Evolutionary conservation across 305 asterid genomes (phyloP).

Genomic region (Ajuga reptans): DNA sequence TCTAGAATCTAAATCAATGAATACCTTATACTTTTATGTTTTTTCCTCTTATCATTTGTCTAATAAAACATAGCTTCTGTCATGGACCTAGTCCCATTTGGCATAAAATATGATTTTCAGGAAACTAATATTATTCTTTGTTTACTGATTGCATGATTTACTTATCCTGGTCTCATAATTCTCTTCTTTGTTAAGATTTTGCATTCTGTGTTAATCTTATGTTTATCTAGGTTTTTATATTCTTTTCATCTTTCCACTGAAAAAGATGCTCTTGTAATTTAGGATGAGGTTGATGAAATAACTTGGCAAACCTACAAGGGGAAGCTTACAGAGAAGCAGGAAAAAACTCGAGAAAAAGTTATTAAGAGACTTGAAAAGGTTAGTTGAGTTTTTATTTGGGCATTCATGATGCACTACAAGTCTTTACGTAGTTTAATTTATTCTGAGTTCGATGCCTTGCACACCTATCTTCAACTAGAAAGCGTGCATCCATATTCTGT

Average conservation of each 20-base stretch:
- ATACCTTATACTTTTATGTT: background rate
- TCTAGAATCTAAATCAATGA: background rate
- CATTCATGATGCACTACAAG: background rate
- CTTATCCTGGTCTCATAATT: background rate
- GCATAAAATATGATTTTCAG: background rate
- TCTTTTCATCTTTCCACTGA: slow-evolving; percentile 12
- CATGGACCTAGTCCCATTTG: background rate
- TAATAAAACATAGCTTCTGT: background rate
- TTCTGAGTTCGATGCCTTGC: slow-evolving; percentile 1
- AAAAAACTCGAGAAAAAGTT: slow-evolving; percentile 91
- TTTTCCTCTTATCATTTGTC: background rate
- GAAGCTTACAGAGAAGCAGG: slow-evolving; percentile 95
- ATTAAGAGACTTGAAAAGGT: slow-evolving; percentile 94
- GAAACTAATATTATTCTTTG: background rate
- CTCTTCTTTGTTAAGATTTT: background rate
- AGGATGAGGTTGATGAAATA: slow-evolving; percentile 92
- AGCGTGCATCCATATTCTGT: background rate
- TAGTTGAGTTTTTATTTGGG: slow-evolving; percentile 17
- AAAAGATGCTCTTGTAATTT: slow-evolving; percentile 16
- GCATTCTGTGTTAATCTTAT: slow-evolving; percentile 2
- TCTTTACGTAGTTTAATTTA: background rate
- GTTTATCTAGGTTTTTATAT: background rate
- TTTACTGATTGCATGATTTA: background rate
- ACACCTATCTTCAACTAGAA: background rate
- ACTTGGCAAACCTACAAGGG: slow-evolving; percentile 99